Conservation (phyloP, 23 red algal species). For the Gracilaria gracilis region DNA sequence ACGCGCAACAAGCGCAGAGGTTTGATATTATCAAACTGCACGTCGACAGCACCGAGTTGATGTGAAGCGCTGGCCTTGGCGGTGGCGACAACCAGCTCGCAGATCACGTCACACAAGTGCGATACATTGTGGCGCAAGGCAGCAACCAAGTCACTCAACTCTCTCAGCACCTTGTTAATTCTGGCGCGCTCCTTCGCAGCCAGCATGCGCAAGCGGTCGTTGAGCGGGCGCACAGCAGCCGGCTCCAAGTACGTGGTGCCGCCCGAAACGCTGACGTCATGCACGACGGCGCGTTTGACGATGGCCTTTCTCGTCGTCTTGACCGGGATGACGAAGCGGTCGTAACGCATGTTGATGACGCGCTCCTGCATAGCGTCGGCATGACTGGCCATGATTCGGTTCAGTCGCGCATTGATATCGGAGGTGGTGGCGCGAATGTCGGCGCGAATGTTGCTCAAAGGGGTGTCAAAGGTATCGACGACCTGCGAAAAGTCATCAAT, state of each 20-base stretch:
- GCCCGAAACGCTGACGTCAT: constrained; percentile 86
- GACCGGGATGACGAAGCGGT: constrained; percentile 94
- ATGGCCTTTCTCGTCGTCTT: constrained; percentile 66
- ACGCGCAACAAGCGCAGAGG: constrained; percentile 59
- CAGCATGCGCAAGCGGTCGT: constrained; percentile 69
- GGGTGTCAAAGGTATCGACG: constrained; percentile 53
- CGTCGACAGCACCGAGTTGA: constrained; percentile 58
- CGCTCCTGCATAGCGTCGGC: constrained; percentile 82
- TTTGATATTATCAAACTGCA: constrained; percentile 51
- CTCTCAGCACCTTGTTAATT: constrained; percentile 56
- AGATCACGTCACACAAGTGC: constrained; percentile 43
- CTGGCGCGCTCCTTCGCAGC: constrained; percentile 71
- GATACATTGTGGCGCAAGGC: constrained; percentile 40
- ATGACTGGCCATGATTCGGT: constrained; percentile 58
- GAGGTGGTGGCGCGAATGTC: constrained; percentile 26
- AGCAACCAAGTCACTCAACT: constrained; percentile 63
- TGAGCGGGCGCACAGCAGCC: constrained; percentile 50
- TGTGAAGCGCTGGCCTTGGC: constrained; percentile 79
- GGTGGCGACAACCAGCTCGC: constrained; percentile 65
- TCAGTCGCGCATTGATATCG: constrained; percentile 14
- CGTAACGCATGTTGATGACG: constrained; percentile 81
- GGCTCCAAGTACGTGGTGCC: constrained; percentile 92
- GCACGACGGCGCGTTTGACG: constrained; percentile 78
- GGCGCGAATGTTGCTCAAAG: constrained; percentile 58
- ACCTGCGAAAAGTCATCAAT: constrained; percentile 83